Base-by-base conservation (phyloP, 495 filamentous ascomycete species). In the Darksidea phi region DNA sequence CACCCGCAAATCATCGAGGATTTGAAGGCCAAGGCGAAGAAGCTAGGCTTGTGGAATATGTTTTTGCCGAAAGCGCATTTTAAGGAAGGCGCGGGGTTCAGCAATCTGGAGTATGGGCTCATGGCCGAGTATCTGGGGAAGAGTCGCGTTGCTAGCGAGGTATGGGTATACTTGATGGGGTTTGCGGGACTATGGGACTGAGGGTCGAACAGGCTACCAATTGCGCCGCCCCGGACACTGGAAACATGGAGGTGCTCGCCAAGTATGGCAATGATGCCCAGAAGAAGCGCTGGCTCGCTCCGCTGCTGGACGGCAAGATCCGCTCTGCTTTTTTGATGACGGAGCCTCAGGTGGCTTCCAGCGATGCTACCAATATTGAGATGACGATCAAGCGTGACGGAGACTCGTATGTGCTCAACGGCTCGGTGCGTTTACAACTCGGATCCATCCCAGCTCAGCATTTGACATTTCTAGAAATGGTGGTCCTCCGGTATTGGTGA, bases 41-140 rank as follows among this genome's bases (percentile, higher is more conserved):
- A 86, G 69, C 78, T 92, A n/a, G 94, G 94, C 0, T 79, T 98
- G 45, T 98, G 94, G 94, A 98, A 98, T 73, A 88, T 98, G 84
- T 98, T 98, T 80, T 75, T 98, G 59, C 88, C 93, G 47, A 93
- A 89, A 76, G 90, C 85, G 66, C 92, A 97, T 77, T 97, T 96
- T 81, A 88, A 85, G 62, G 88, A 97, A 75, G 93, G 91, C 15
- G 91, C 93, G 4, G 75, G 75, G n/a, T 77, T 77, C 63, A 73
- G 70, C 53, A 77, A 77, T 62, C 49, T 77, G 51, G 75, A 77
- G 58, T 77, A 77, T 59, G 75, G 75, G 6, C 54, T 77, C 12
- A 77, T 77, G 75, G 75, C 75, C 3, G 75, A 77, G 67, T 69
- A 70, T 54, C 52, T 77, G 60, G 75, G 75, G 57, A 76, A 76